Evolutionary conservation across 2,329 filamentous ascomycete species (phyloP), one percentile per base, ranked within the genome.

Genomic region (Grosmannia clavigera): DNA sequence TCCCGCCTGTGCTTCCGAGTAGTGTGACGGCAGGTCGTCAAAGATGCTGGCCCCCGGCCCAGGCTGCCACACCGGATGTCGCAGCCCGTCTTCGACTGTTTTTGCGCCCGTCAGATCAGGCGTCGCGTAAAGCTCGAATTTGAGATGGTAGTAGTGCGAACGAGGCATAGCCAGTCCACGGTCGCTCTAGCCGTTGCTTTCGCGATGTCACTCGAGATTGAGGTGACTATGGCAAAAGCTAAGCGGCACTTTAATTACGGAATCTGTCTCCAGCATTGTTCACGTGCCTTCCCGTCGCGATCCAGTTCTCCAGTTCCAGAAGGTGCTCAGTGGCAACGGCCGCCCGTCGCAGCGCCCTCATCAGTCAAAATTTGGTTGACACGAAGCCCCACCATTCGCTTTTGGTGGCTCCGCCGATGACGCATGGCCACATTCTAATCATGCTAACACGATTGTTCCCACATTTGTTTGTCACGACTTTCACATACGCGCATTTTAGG

Each of bases 101-200:
- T 57, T 52, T 62, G 55, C 64, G 29, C 61, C 53, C 1, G 66
- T 67, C 4, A 76, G 75, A 57, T 73, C 70, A 55, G 75, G 70
- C 62, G 72, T 76, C 52, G 76, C 71, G 69, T 86, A 86, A 51
- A 86, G 75, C 73, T 87, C 84, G 66, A 87, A 79, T 65, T 81
- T 84, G n/a, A 87, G 68, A 66, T 86, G 83, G 66, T 86, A 86
- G 64, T 81, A 82, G 69, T 84, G 85, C 35, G 78, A 78, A 73
- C 78, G 77, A 74, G 79, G 78, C 81, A 84, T 84, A 73, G 68
- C 74, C 69, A 68, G 62, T 19, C 25, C n/a, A 22, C 14, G 19
- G 31, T 12, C 52, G 52, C 31, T 46, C 43, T 9, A 46, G 43
- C 16, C 43, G 16, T 46, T 51, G 48, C n/a, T 22, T 25, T 25